Base-by-base conservation (phyloP, 2,329 filamentous ascomycete species). In the Cladosporium sp. region DNA sequence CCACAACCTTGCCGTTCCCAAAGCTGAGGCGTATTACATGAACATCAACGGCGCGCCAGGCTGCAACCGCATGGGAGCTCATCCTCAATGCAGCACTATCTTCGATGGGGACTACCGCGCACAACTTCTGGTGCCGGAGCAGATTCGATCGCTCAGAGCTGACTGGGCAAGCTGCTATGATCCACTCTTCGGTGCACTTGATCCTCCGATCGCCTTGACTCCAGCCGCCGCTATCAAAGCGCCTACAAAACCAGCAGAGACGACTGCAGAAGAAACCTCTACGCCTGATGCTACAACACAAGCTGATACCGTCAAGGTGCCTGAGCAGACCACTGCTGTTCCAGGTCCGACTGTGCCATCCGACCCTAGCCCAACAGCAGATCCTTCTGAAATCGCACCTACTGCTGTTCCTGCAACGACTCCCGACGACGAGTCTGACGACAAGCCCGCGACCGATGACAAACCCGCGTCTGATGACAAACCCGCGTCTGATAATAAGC, bases 11-110 rank as follows among this genome's bases (percentile, higher is more conserved):
- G 24, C 35, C 2, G 53, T 56, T 10, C 53, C 53, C 3, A 10
- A 34, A 17, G 42, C 53, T 2, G 42, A 47, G 20, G 53, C 53
- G 17, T 56, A 56, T 15, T 56, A 56, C 22, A 28, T 56, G 44
- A 56, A 56, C 19, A 56, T 56, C 53, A 56, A 56, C 32, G 53
- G 42, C 3, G 39, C 53, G 13, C 42, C 42, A 24, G 55, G 55
- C 9, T 57, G 55, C 37, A 57, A 57, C 15, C 25, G 45, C 4
- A 37, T 49, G 28, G 55, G 55, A 12, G 45, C 36, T n/a, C 55
- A 57, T 20, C 55, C 55, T 15, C 37, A 57, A 12, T 57, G 55
- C 25, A 57, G 48, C 55, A 57, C 55, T 6, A 57, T 57, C 13
- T 57, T 42, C 47, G 55, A 57, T 15, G 55, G 39, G 7, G 55